Evolutionary conservation across 2,329 filamentous ascomycete species (phyloP).

Genomic region (Colletotrichum ledebouriae): DNA sequence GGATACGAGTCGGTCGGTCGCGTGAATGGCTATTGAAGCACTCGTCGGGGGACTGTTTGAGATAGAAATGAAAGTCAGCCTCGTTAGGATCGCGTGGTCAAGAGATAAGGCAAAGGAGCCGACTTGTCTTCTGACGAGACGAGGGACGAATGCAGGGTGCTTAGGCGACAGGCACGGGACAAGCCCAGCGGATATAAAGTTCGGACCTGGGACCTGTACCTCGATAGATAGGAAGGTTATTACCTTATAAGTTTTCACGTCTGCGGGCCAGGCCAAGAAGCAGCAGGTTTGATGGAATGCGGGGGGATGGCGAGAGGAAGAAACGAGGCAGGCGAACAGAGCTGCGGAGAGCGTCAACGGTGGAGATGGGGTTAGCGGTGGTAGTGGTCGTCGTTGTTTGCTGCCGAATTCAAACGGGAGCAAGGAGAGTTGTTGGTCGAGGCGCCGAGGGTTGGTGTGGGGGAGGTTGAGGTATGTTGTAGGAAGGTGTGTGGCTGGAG

Average conservation of each 20-base stretch:
- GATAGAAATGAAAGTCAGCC: constrained; percentile 31
- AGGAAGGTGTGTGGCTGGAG: constrained; percentile 15
- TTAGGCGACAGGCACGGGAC: constrained; percentile 35
- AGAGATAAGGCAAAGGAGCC: constrained; percentile 34
- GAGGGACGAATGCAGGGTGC: constrained; percentile 36
- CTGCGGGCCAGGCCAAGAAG: constrained; percentile 9
- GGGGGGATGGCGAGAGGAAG: constrained; percentile 27
- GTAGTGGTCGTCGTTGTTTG: constrained; percentile 9
- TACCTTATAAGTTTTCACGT: constrained; percentile 3
- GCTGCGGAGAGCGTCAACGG: constrained; percentile 14
- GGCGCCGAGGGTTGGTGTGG: neutral
- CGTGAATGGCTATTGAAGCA: constrained; percentile 22
- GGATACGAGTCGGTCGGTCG: constrained; percentile 8
- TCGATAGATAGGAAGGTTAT: constrained; percentile 17
- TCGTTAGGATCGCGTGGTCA: constrained; percentile 31
- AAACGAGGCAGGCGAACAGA: constrained; percentile 13
- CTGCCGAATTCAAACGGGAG: constrained; percentile 15
- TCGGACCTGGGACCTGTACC: constrained; percentile 31
- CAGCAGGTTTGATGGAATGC: constrained; percentile 23
- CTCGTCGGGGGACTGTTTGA: constrained; percentile 27
- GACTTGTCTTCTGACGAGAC: constrained; percentile 21
- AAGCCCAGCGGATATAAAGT: constrained; percentile 27
- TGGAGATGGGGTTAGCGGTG: constrained; percentile 17
- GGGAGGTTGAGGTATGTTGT: neutral
- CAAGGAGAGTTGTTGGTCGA: constrained; percentile 16